Percentiles rank a stretch among this genome's conserved stretches.
Conservation (phyloP, 495 filamentous ascomycete genomes). For the Corynascus novoguineensis region DNA sequence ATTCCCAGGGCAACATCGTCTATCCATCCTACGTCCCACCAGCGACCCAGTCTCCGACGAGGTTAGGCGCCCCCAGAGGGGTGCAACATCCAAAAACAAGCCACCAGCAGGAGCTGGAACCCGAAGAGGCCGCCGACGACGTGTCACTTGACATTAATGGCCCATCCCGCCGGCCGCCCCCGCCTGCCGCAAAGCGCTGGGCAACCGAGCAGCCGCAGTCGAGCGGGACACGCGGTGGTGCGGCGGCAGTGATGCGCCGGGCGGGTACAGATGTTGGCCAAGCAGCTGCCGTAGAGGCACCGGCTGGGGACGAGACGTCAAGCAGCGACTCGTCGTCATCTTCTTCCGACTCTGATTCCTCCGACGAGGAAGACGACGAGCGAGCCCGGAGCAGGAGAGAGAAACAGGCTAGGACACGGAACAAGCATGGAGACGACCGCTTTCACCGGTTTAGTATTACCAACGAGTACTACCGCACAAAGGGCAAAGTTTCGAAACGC, state of each 20-base stretch:
- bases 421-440: conserved; percentile 24
- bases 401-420: conserved; percentile 11
- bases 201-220: conserved; percentile 18
- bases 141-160: not conserved
- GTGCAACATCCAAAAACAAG: not conserved
- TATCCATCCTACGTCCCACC: conserved; percentile 39
- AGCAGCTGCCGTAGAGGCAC: conserved; percentile 8
- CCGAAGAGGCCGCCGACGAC: not conserved
- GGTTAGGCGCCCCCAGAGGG: not conserved
- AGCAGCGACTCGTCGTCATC: not conserved
- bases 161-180: conserved; percentile 7
- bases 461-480: conserved; percentile 60
- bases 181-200: conserved; percentile 15
- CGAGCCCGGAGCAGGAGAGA: not conserved
- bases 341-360: conserved; percentile 24
- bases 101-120: not conserved
- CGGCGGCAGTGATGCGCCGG: conserved; percentile 21
- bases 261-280: conserved; percentile 26
- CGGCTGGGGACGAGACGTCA: not conserved
- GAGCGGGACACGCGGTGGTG: conserved; percentile 7
- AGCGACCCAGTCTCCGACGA: conserved; percentile 28
- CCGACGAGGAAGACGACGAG: conserved; percentile 21
- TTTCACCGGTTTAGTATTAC: conserved; percentile 48
- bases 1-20: conserved; percentile 25
- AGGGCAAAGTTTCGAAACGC: conserved; percentile 59